phyloP scores from a whole-genome alignment of 148 eudicot genomes.

The Bassia scoparia region DNA sequence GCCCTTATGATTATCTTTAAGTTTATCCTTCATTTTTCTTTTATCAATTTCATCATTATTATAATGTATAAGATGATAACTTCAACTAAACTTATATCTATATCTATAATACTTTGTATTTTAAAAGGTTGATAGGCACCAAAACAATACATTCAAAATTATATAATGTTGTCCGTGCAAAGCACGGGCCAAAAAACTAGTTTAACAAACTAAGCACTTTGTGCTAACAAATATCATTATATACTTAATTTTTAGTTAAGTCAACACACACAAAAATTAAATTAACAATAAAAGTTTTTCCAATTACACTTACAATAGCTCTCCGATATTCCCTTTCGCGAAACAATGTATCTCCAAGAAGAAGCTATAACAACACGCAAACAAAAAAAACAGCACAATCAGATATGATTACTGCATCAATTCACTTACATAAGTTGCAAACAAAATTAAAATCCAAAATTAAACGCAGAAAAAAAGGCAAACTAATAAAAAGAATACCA shows the following conservation, averaged over 20 bases:
- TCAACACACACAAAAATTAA: background rate
- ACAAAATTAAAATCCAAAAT: background rate
- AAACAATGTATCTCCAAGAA: conserved; percentile 81
- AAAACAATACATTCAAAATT: too few species aligned
- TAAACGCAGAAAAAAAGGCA: background rate
- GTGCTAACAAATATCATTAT: background rate
- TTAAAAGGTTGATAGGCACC: too few species aligned
- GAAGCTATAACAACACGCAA: conserved; percentile 52
- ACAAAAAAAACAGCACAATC: background rate
- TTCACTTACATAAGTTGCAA: background rate
- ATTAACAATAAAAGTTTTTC: background rate
- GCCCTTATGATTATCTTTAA: too few species aligned
- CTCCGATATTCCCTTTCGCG: conserved; percentile 70
- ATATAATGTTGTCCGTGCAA: too few species aligned
- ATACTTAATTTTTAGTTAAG: too few species aligned
- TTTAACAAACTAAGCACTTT: too few species aligned
- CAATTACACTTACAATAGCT: conserved; percentile 67
- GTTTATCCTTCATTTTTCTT: too few species aligned
- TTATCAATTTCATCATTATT: too few species aligned
- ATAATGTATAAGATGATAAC: too few species aligned
- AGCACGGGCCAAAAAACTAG: too few species aligned
- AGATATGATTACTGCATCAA: conserved; percentile 1
- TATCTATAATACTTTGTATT: too few species aligned
- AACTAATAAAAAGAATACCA: conserved; percentile 39
- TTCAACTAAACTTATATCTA: too few species aligned